These are phyloP conservation scores for Pseudogymnoascus sp. DNA, from an alignment of 2,329 filamentous ascomycete species.

Conservation along the genomic window DNA sequence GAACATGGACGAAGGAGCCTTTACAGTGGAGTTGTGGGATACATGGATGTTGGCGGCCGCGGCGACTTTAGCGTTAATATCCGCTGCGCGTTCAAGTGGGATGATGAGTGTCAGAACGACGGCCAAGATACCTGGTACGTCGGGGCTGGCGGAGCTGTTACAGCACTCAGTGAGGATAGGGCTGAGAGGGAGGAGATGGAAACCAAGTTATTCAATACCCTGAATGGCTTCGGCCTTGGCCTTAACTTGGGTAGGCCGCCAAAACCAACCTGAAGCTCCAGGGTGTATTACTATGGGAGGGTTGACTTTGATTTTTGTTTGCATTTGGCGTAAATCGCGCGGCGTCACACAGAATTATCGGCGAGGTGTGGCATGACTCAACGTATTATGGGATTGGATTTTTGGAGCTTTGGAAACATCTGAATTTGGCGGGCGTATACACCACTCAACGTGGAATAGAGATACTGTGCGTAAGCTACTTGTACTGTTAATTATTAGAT, in stretches of 20 bases:
- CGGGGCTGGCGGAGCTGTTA: slow-evolving; percentile 85
- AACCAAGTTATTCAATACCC: slow-evolving; percentile 43
- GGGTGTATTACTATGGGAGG: background rate
- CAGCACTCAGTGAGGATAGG: slow-evolving; percentile 67
- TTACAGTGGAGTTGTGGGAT: slow-evolving; percentile 85
- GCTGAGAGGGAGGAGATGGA: slow-evolving; percentile 90
- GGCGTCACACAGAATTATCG: background rate
- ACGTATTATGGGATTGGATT: background rate
- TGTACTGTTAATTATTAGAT: background rate
- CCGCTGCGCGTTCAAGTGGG: slow-evolving; percentile 67
- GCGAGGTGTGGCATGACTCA: background rate
- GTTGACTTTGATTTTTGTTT: background rate
- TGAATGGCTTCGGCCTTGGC: slow-evolving; percentile 11
- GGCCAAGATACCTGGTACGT: slow-evolving; percentile 54
- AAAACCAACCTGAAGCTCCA: background rate
- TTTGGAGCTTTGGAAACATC: background rate
- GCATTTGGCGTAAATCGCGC: background rate
- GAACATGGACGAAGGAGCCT: slow-evolving; percentile 61
- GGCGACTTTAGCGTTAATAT: slow-evolving; percentile 93
- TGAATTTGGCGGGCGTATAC: background rate
- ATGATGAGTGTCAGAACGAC: slow-evolving; percentile 40
- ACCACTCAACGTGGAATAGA: slow-evolving; percentile 6
- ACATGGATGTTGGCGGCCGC: slow-evolving; percentile 74
- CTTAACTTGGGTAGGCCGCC: background rate
- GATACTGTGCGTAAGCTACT: background rate